A percentile compares a stretch with the other conserved stretches of the same genome.
phyloP scores from a whole-genome alignment of 2,329 filamentous ascomycete species.

The Penicillium sp. region DNA sequence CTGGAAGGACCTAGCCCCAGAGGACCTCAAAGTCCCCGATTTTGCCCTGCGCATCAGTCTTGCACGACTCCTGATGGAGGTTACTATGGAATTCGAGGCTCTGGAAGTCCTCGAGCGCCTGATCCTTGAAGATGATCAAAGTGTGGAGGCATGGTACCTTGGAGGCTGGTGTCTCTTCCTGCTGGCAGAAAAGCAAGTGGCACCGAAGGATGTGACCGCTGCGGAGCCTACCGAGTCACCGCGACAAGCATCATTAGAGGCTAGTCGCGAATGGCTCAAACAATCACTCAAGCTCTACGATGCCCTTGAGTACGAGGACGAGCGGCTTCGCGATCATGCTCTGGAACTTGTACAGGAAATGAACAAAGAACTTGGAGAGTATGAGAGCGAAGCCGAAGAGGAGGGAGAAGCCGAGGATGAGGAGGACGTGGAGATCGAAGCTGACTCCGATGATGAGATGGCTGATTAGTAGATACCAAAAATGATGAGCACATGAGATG shows the following conservation, averaged over 20 bases:
- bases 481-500: conserved; percentile 24
- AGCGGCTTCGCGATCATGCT: conserved; percentile 44
- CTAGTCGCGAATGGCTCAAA: conserved; percentile 76
- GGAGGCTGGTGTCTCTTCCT: conserved; percentile 91
- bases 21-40: conserved; percentile 71
- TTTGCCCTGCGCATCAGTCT: conserved; percentile 83
- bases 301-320: conserved; percentile 68
- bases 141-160: conserved; percentile 94
- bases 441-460: conserved; percentile 55
- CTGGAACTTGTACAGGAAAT: conserved; percentile 50
- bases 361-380: conserved; percentile 61
- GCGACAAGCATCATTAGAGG: conserved; percentile 63
- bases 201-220: conserved; percentile 34
- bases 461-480: conserved; percentile 39
- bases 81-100: conserved; percentile 78
- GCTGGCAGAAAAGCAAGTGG: conserved; percentile 48
- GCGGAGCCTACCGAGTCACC: conserved; percentile 46
- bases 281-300: conserved; percentile 77
- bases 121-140: conserved; percentile 83
- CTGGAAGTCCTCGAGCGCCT: conserved; percentile 80
- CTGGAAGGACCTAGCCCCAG: conserved; percentile 74
- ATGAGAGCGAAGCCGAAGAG: conserved; percentile 52
- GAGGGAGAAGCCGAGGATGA: conserved; percentile 51
- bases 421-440: conserved; percentile 54
- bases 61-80: conserved; percentile 82